These are phyloP conservation scores for Mitragyna speciosa DNA, from an alignment of 257 asterid species.

Conservation along the genomic window DNA sequence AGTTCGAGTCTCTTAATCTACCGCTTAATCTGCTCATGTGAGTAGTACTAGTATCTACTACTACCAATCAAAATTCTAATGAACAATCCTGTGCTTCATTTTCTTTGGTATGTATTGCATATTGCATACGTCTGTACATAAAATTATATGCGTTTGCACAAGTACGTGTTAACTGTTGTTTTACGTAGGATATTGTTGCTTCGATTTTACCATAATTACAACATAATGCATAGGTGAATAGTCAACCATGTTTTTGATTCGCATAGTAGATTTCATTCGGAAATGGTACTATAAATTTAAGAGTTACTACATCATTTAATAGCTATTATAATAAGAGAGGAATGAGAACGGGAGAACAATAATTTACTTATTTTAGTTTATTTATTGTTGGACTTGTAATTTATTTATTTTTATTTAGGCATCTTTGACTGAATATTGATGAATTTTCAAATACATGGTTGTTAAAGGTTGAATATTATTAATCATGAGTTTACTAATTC, in stretches of 20 bases:
- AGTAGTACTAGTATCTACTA: background rate
- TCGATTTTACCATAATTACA: too few relatives aligned
- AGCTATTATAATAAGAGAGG: background rate
- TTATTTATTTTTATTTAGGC: background rate
- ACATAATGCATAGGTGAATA: background rate
- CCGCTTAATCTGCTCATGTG: slow-evolving; percentile 93
- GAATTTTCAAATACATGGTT: background rate
- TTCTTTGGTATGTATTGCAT: background rate
- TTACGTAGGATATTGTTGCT: too few relatives aligned
- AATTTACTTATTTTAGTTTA: background rate
- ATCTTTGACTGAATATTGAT: background rate
- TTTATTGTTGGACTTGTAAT: background rate
- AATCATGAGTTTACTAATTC: background rate
- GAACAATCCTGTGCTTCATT: too few relatives aligned
- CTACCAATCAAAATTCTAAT: background rate
- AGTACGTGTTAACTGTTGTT: too few relatives aligned
- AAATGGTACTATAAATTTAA: background rate
- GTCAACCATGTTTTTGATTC: background rate
- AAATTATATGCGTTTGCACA: background rate
- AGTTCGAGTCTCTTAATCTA: slow-evolving; percentile 59
- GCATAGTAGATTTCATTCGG: background rate
- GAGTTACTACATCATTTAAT: background rate
- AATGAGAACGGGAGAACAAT: background rate
- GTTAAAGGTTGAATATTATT: background rate
- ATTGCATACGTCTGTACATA: background rate